Percentiles rank a stretch among this genome's conserved stretches.
phyloP scores from a whole-genome alignment of 345 rosid genomes.

The Erysimum cheiranthoides region DNA sequence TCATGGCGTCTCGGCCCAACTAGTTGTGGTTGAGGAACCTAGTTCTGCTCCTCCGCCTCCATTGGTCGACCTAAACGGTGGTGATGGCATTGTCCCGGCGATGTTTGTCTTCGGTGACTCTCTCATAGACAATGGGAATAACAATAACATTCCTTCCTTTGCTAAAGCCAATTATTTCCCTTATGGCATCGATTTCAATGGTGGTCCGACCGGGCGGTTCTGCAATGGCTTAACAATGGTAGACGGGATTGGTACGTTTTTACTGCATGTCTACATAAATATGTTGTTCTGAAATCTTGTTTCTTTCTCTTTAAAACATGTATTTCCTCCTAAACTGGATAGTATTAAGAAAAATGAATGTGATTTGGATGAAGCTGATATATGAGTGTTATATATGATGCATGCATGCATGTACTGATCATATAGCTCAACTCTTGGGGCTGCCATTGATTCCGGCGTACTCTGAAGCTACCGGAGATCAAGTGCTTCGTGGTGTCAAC shows the following conservation, averaged over 20 bases:
- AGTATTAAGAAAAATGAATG: background rate
- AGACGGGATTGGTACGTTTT: slow-evolving; percentile 71
- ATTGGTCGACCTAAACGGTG: slow-evolving; percentile 22
- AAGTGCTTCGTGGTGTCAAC: slow-evolving; percentile 84
- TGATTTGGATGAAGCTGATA: slow-evolving; percentile 12
- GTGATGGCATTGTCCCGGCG: slow-evolving; percentile 68
- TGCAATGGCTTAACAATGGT: slow-evolving; percentile 96
- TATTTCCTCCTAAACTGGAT: background rate
- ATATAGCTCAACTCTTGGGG: slow-evolving; percentile 77
- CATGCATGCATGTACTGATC: slow-evolving; percentile 34
- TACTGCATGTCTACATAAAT: background rate
- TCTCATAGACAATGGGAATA: slow-evolving; percentile 92
- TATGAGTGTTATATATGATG: background rate
- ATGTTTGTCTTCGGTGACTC: slow-evolving; percentile 96
- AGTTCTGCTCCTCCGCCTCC: slow-evolving; percentile 39
- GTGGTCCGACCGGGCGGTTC: slow-evolving; percentile 98
- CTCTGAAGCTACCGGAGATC: slow-evolving; percentile 77
- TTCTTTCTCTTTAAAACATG: background rate
- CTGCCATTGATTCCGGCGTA: slow-evolving; percentile 86
- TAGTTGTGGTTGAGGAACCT: slow-evolving; percentile 40
- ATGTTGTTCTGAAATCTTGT: background rate
- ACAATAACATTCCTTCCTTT: slow-evolving; percentile 78
- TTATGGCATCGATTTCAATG: slow-evolving; percentile 93
- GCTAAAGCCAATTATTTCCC: slow-evolving; percentile 97
- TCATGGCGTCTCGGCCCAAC: slow-evolving; percentile 29